phyloP scores from a whole-genome alignment of 768 basidiomycete genomes.

The Calocera cornea region DNA sequence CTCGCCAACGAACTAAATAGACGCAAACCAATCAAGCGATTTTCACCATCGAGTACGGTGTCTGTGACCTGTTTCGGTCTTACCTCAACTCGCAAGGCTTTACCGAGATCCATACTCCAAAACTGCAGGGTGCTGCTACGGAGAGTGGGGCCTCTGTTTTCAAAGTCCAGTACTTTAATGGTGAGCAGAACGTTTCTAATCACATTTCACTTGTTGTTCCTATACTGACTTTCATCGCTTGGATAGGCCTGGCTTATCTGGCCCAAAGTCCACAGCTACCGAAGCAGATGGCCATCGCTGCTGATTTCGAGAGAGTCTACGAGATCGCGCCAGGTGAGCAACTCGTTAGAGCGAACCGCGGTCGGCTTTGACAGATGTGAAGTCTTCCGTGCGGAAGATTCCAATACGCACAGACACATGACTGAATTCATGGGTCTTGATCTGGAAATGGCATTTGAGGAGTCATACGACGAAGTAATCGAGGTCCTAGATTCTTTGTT shows the following conservation, averaged over 20 bases:
- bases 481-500: conserved; percentile 82
- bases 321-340: conserved; percentile 58
- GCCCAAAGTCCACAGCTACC: conserved; percentile 96
- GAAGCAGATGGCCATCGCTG: conserved; percentile 99
- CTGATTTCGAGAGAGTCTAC: conserved; percentile 95
- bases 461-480: conserved; percentile 96
- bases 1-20: conserved; percentile 28
- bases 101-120: conserved; percentile 93
- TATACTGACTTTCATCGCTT: background rate
- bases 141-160: conserved; percentile 96
- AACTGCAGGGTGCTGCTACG: conserved; percentile 91
- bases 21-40: conserved; percentile 93
- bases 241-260: conserved; percentile 69
- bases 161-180: conserved; percentile 96
- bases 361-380: conserved; percentile 17
- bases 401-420: conserved; percentile 94
- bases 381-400: conserved; percentile 95
- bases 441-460: conserved; percentile 97
- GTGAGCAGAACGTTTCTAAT: conserved; percentile 29
- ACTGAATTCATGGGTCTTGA: conserved; percentile 98
- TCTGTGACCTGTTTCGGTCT: conserved; percentile 76
- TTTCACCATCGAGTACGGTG: conserved; percentile 81
- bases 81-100: conserved; percentile 64
- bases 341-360: background rate
- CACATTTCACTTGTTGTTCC: background rate